These are phyloP conservation scores for Monosporascus sp. DNA, from an alignment of 2,329 filamentous ascomycete species.

Conservation along the genomic window DNA sequence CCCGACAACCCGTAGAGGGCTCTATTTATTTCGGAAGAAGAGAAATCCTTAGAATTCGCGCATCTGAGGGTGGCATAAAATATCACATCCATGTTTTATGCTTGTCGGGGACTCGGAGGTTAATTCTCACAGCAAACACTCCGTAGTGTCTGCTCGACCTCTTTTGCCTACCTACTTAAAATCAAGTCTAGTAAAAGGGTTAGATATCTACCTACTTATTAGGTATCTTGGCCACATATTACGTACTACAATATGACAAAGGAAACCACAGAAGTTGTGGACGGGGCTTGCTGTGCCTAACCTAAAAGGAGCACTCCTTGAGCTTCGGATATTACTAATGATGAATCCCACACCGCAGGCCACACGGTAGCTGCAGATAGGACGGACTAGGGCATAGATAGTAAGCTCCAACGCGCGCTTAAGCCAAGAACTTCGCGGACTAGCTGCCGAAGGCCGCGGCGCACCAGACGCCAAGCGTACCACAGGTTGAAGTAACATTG, in stretches of 20 bases:
- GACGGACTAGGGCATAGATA: too few species aligned
- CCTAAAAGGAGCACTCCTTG: not conserved
- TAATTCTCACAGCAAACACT: not conserved
- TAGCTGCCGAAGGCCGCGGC: not conserved
- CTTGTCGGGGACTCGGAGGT: not conserved
- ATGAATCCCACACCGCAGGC: not conserved
- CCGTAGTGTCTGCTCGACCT: not conserved
- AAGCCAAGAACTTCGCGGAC: not conserved
- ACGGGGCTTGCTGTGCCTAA: not conserved
- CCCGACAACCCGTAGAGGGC: not conserved
- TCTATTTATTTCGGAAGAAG: not conserved
- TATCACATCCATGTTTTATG: not conserved
- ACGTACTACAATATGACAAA: not conserved
- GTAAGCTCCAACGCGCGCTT: not conserved
- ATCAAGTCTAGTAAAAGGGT: not conserved
- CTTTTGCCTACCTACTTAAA: not conserved
- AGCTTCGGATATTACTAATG: not conserved
- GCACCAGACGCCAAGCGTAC: not conserved
- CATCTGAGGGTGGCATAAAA: not conserved
- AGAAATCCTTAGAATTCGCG: not conserved
- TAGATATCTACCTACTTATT: not conserved
- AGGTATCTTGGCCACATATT: not conserved
- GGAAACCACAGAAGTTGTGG: not conserved
- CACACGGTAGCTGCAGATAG: too few species aligned
- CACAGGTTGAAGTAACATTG: not conserved